phyloP scores from a whole-genome alignment of 768 basidiomycete species.

The Solioccasus polychromus region DNA sequence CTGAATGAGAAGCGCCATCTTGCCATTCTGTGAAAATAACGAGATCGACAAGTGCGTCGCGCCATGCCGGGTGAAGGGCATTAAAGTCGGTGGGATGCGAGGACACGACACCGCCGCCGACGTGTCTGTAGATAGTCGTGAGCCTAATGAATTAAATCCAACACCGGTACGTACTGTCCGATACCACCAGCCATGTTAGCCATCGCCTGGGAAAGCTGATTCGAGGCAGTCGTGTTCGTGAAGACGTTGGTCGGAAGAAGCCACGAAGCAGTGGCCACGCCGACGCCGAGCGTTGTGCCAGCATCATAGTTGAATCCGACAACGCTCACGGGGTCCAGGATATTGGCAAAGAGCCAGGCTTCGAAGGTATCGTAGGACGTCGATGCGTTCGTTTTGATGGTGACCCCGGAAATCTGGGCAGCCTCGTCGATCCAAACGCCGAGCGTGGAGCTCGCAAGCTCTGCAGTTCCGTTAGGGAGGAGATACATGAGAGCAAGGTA shows the following conservation, averaged over 20 bases:
- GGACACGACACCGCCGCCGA: background rate
- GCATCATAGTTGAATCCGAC: background rate
- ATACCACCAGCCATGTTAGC: background rate
- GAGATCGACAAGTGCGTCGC: background rate
- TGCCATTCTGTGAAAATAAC: background rate
- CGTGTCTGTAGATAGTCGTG: background rate
- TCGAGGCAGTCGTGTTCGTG: background rate
- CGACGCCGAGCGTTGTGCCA: background rate
- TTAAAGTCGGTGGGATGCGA: background rate
- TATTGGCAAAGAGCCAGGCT: background rate
- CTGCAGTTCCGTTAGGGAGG: background rate
- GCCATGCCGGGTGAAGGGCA: background rate
- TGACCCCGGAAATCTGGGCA: background rate
- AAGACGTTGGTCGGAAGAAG: background rate
- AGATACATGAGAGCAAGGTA: slow-evolving; percentile 1
- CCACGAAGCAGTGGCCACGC: background rate
- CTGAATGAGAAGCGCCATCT: background rate
- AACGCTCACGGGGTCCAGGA: background rate
- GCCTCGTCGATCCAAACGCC: background rate
- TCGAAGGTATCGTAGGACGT: background rate
- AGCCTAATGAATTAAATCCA: background rate
- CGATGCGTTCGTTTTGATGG: background rate
- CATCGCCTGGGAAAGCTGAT: background rate
- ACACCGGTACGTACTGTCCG: background rate
- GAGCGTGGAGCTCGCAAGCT: background rate